Conservation (phyloP, 2,329 filamentous ascomycete genomes). For the Aspergillus fumigatus region DNA sequence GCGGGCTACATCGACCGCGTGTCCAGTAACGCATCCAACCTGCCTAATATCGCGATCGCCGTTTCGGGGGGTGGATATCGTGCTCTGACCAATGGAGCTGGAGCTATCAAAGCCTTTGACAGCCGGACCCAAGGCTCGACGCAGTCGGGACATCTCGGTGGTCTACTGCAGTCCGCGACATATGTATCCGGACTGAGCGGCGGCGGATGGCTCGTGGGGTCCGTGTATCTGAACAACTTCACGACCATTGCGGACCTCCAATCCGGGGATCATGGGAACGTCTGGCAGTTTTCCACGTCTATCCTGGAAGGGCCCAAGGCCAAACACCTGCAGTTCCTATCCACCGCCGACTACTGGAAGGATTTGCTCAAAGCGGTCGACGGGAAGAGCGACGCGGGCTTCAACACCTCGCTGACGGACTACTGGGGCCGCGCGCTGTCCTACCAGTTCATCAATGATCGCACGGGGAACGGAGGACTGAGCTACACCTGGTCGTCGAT, state of each 20-base stretch:
- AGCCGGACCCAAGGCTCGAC: conserved; percentile 60
- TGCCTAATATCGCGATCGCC: conserved; percentile 15
- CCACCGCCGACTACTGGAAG: conserved; percentile 58
- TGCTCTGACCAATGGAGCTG: conserved; percentile 75
- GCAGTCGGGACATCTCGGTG: conserved; percentile 41
- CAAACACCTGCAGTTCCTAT: conserved; percentile 38
- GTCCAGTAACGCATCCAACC: conserved; percentile 5
- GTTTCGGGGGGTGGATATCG: conserved; percentile 76
- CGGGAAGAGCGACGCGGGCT: conserved; percentile 60
- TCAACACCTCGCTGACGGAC: conserved; percentile 70
- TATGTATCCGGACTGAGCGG: conserved; percentile 77
- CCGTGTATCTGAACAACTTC: conserved; percentile 74
- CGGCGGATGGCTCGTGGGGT: conserved; percentile 77
- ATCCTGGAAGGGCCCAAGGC: conserved; percentile 56
- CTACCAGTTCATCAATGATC: conserved; percentile 76
- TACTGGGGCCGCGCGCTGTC: conserved; percentile 82
- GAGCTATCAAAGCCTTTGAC: conserved; percentile 73
- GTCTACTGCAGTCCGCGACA: conserved; percentile 71
- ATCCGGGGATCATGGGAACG: conserved; percentile 36
- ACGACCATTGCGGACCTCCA: conserved; percentile 57
- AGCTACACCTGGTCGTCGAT: conserved; percentile 81
- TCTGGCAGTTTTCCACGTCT: conserved; percentile 62
- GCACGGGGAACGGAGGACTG: conserved; percentile 59
- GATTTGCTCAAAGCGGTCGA: conserved; percentile 56
- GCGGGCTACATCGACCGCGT: conserved; percentile 61